Percentiles rank a stretch among this genome's conserved stretches.
phyloP scores from a whole-genome alignment of 768 basidiomycete genomes.

The Cystofilobasidium ferigula region DNA sequence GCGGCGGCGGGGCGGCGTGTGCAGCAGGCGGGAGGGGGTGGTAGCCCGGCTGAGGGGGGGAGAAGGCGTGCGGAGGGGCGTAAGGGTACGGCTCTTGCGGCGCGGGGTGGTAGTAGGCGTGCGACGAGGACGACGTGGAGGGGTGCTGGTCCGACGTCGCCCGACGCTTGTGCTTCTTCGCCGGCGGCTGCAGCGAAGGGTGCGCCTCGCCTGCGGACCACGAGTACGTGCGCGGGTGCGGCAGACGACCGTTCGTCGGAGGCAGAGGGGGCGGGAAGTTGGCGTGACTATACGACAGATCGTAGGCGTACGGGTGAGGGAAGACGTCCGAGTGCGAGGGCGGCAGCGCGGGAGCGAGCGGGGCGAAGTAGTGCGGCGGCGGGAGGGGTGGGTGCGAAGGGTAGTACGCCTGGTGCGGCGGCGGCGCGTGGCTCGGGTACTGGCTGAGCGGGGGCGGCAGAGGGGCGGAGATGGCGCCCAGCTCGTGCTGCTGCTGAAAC shows the following conservation, averaged over 20 bases:
- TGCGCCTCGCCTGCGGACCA: slow-evolving; percentile 1
- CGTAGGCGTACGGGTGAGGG: neutral
- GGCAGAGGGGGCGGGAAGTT: neutral
- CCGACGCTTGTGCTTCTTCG: neutral
- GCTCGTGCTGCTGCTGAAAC: neutral
- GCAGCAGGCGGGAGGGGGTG: neutral
- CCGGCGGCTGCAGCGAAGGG: neutral
- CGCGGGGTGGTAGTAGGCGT: neutral
- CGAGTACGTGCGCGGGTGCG: neutral
- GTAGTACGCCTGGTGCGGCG: neutral
- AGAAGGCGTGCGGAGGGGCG: neutral
- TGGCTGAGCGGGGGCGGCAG: no score
- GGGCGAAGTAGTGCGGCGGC: no score
- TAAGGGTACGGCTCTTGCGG: neutral
- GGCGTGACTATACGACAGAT: neutral
- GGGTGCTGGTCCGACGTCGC: neutral
- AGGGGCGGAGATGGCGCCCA: neutral
- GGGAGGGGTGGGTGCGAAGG: no score
- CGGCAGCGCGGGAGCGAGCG: no score
- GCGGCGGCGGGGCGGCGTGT: neutral
- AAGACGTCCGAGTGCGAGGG: no score
- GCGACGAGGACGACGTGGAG: neutral
- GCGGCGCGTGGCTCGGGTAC: no score
- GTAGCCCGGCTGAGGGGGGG: neutral
- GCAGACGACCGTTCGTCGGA: neutral